Evolutionary conservation across 1,139 yeast species (phyloP).

Genomic region (Suhomyces wounanorum): DNA sequence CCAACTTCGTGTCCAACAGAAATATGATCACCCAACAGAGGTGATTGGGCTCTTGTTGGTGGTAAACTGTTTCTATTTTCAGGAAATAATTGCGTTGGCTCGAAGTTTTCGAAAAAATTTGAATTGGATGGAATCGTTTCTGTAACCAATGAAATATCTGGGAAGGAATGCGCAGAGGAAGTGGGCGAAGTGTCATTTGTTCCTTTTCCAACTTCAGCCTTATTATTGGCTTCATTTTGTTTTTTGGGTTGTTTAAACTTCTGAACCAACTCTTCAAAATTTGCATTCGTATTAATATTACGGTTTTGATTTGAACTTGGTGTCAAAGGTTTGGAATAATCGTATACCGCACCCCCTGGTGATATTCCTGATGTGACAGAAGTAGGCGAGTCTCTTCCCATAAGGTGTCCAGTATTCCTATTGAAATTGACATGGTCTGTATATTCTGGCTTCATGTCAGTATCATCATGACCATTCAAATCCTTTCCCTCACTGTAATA

Average conservation of each 20-base stretch:
- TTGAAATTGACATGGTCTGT: conserved; percentile 9
- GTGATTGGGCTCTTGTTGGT: conserved; percentile 43
- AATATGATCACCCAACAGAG: conserved; percentile 14
- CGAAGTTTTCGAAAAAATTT: conserved; percentile 49
- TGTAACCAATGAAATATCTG: conserved; percentile 50
- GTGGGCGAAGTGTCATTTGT: conserved; percentile 38
- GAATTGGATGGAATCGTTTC: conserved; percentile 44
- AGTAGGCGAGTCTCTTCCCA: conserved; percentile 15
- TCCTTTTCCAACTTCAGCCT: conserved; percentile 9
- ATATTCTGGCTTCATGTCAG: conserved; percentile 1
- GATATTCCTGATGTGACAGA: conserved; percentile 32
- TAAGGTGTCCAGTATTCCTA: conserved; percentile 10
- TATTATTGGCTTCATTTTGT: conserved; percentile 5
- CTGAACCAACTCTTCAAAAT: conserved; percentile 37
- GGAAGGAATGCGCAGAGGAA: conserved; percentile 45
- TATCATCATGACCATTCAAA: background rate
- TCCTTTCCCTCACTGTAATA: conserved; percentile 16
- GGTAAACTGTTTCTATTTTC: conserved; percentile 37
- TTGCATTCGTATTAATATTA: conserved; percentile 5
- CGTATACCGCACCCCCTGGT: conserved; percentile 30
- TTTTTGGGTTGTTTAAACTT: conserved; percentile 27
- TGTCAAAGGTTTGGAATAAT: conserved; percentile 5
- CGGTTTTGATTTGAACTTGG: background rate
- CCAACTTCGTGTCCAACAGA: conserved; percentile 8
- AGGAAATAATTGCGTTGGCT: conserved; percentile 54